Base-by-base conservation (phyloP, 164 flowering plant species). In the Macadamia integrifolia region DNA sequence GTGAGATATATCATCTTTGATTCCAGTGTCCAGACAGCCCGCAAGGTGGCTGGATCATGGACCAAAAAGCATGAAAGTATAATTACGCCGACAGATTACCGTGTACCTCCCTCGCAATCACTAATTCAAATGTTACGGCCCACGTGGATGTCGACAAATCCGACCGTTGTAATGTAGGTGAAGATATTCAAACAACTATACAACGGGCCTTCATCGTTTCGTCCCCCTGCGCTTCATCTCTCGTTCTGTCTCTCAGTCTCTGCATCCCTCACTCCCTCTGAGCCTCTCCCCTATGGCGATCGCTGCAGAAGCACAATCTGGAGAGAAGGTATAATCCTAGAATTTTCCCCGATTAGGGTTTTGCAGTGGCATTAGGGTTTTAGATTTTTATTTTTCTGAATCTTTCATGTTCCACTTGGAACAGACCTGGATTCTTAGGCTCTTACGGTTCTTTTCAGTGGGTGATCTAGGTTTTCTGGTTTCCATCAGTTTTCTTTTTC, bases 281-380 rank as follows among this genome's bases (percentile, higher is more conserved):
- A 66, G 58, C 53, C 59, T 55, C 71, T 52, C 60, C 46, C 65
- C 43, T 66, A 87, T 85, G 91, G 87, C 85, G 80, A 80, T 83
- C 58, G 81, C 82, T 43, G 66, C 89, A 40, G 95, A 86, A 65
- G 70, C 68, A 58, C 82, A 77, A 50, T 67, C 77, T 32, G 80
- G 75, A 55, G 84, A 81, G 67, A 86, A 86, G 88, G 95, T 87
- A 18, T 31, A 35, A 1, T 57, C 9, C 2, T 23, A 11, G 44
- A 9, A 11, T 52, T 7, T 35, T 15, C 43, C 3, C 15, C 14
- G 57, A 53, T 53, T 53, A 53, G 57, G 57, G 57, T 53, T 53
- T 53, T 17, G 17, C n/a, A 53, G 13, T 17, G 18, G 4, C 57
- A 12, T 53, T 6, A 53, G 13, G 17, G 18, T 5, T 12, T 46